These are phyloP conservation scores for Oryza australiensis DNA, from an alignment of 176 grass and related monocot species.

Conservation along the genomic window DNA sequence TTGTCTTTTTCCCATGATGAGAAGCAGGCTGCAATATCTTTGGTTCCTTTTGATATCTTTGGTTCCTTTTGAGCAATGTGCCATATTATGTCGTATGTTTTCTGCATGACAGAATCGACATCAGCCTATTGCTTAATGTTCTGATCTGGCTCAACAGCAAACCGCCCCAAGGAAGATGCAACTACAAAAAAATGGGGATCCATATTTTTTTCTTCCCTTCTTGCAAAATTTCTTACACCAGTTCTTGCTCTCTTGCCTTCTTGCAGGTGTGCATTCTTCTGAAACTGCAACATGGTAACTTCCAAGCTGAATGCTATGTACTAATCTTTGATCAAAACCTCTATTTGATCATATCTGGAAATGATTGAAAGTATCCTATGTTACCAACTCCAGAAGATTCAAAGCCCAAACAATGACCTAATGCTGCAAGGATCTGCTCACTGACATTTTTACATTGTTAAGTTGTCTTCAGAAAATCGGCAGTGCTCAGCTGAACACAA, in stretches of 20 bases:
- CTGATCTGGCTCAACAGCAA: not conserved
- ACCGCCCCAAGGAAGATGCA: not conserved
- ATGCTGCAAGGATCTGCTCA: not conserved
- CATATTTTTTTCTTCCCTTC: not conserved
- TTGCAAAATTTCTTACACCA: not conserved
- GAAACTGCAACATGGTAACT: not conserved
- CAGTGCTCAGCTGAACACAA: constrained; percentile 2
- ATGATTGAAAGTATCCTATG: not conserved
- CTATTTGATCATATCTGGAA: not conserved
- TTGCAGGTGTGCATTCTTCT: not conserved
- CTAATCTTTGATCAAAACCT: not conserved
- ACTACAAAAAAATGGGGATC: not conserved
- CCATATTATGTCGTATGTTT: not conserved
- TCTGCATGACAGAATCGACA: not conserved
- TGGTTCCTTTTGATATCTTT: not conserved
- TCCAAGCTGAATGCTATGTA: not conserved
- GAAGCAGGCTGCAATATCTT: not conserved
- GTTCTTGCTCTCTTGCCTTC: not conserved
- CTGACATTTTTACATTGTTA: not conserved
- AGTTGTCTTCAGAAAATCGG: not conserved
- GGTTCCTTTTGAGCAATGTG: not conserved
- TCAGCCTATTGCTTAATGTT: not conserved
- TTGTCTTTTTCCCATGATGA: not conserved
- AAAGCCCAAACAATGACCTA: not conserved
- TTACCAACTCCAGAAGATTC: not conserved